Base-by-base conservation (phyloP, 208 protist genomes). In the Crithidia bombi region DNA sequence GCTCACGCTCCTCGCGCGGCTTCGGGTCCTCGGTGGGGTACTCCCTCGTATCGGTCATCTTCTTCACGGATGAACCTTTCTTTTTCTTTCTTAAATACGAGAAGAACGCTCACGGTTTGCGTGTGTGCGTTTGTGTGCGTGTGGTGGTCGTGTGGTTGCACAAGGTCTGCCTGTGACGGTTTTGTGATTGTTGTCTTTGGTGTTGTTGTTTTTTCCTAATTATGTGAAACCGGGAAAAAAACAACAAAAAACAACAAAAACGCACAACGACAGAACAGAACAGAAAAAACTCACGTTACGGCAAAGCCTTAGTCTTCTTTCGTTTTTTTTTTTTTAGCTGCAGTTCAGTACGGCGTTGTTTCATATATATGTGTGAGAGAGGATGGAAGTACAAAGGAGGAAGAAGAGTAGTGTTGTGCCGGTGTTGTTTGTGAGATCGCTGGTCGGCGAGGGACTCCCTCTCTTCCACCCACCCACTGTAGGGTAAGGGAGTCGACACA, bases 211-310 rank as follows among this genome's bases (percentile, higher is more conserved):
- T 47, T 25, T 69, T 61, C 38, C 50, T 69, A 43, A 51, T 64
- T 64, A 49, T 64, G 57, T 64, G 57, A 64, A 64, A 51, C 25
- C 57, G 38, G 41, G 57, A 44, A 51, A 21, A 12, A 21, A 28
- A 64, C 6, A 51, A 49, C 14, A 47, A 62, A 30, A 47, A 62
- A 62, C 33, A 47, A 35, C 7, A 7, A n/a, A 36, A 55, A 50
- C 41, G 50, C 21, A 47, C 15, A 50, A 51, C 6, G 44, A 21
- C 9, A 65, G 47, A 32, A 30, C 6, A 54, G 32, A 30, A 54
- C 6, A 15, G 26, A 23, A 38, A 47, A 46, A 59, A 41, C 21
- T 17, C 30, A 33, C 9, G 9, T 28, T 25, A 38, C 7, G 10
- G 5, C 47, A 54, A 54, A 19, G 25, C 17, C 47, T 33, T 6